Evolutionary conservation across 1,284 basidiomycete genomes (phyloP), one percentile per base, ranked within the genome.

Genomic region (Neonothopanus nambi): DNA sequence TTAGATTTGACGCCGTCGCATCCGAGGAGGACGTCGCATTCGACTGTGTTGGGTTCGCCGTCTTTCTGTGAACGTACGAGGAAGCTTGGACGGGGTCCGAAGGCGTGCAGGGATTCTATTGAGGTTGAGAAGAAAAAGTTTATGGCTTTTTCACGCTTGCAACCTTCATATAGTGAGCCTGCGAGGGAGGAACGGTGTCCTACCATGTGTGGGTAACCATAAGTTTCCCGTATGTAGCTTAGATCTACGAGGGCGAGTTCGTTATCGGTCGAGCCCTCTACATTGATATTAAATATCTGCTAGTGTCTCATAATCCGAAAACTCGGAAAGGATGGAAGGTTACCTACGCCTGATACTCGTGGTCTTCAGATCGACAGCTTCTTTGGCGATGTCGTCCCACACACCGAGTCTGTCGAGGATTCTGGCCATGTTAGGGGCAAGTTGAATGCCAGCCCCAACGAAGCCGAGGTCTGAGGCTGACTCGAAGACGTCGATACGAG

Each of bases 121-220:
- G 55, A 13, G 1, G 59, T 50, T n/a, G 43, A 28, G 46, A 64
- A 64, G 37, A 57, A 55, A 30, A 59, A 51, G 2, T 35, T 53
- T 15, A 59, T 59, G 13, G 44, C 46, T 15, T 36, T 30, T 20
- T 51, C 47, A 18, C 44, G 20, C 9, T 52, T 51, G 39, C 57
- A 59, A 9, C 43, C 55, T 28, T 57, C 40, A 45, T 59, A 64
- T 12, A 64, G 41, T 5, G 57, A 53, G 15, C 55, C 56, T 12
- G 59, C 55, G 5, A 59, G 49, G 11, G 57, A 53, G 5, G 52
- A 48, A 17, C 57, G 55, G 26, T 59, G 57, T 17, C 47, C 57
- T 20, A 59, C 57, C 57, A 58, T 55, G 48, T 64, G 63, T 20
- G 61, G 59, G 6, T 57, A 56, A 5, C 59, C 60, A 36, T 59